Conservation (phyloP, 306 rosid species). For the Trichosanthes truncata region DNA sequence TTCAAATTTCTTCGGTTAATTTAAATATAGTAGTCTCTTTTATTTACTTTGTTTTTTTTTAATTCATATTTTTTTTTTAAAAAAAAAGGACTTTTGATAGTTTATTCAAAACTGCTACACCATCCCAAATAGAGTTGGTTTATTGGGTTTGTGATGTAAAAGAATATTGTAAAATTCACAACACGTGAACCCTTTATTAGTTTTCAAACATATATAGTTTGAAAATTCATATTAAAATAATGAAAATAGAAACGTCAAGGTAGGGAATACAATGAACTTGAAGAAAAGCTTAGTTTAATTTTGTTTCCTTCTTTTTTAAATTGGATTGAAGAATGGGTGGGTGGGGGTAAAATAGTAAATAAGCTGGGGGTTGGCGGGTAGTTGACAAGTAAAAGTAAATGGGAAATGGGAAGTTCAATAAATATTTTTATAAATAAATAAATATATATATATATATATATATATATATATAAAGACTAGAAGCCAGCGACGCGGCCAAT, state of each 20-base stretch:
- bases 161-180: too few species aligned
- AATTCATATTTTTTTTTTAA: too few species aligned
- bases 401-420: neutral
- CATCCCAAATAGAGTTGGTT: neutral
- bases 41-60: too few species aligned
- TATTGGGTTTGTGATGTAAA: neutral
- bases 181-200: neutral
- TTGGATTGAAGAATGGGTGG: neutral
- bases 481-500: conserved; percentile 17
- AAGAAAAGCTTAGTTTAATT: neutral
- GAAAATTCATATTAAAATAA: neutral
- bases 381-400: neutral
- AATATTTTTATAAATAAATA: neutral
- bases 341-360: conserved; percentile 12
- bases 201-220: neutral
- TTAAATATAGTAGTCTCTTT: too few species aligned
- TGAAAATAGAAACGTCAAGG: neutral
- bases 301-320: neutral
- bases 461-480: neutral
- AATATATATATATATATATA: neutral
- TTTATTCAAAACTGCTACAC: neutral
- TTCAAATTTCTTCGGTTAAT: too few species aligned
- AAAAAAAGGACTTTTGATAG: neutral
- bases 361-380: neutral
- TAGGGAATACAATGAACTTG: neutral